Conservation (phyloP, 176 grass and related monocot species). For the Triticum monococcum region DNA sequence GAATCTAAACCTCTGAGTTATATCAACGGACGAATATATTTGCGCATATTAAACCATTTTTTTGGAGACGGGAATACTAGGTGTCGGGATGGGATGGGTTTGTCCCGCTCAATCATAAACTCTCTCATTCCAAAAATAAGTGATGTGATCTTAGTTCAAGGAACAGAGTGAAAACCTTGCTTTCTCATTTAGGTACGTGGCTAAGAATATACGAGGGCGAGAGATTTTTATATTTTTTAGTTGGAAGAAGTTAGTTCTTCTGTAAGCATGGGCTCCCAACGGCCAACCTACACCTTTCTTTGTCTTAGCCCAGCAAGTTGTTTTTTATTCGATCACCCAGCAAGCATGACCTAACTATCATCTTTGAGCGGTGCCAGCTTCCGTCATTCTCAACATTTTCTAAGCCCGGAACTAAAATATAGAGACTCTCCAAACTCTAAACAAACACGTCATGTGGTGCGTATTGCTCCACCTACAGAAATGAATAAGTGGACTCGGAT, state of each 20-base stretch:
- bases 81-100: no score
- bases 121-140: no score
- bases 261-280: neutral
- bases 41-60: no score
- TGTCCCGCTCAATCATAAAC: no score
- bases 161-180: no score
- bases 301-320: neutral
- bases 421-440: neutral
- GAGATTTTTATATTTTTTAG: no score
- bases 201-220: no score
- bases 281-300: neutral
- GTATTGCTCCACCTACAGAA: neutral
- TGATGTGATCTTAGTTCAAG: no score
- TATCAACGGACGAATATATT: no score
- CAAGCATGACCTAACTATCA: neutral
- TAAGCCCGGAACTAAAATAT: neutral
- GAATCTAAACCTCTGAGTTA: no score
- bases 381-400: constrained; percentile 14
- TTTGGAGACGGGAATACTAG: no score
- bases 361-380: neutral
- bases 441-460: constrained; percentile 28
- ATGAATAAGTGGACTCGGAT: neutral
- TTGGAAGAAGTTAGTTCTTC: neutral
- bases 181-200: no score
- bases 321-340: neutral